Evolutionary conservation across 106 monocot genomes (phyloP).

Genomic region (Narthecium ossifragum): DNA sequence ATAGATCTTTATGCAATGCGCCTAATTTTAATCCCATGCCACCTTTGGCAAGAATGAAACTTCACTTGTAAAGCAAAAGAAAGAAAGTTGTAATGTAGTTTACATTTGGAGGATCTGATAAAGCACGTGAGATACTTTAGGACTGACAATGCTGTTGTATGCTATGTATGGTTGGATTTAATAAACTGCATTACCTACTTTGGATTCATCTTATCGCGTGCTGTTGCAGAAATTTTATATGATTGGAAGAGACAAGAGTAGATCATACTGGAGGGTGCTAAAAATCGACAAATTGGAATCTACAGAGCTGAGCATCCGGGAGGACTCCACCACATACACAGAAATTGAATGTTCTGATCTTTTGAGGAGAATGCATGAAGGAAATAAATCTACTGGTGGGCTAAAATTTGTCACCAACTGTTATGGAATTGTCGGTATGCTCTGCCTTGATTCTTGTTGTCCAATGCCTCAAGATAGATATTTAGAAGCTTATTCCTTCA

Average conservation of each 20-base stretch:
- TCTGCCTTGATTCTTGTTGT: background rate
- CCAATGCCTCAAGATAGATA: too few species aligned
- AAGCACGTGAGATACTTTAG: too few species aligned
- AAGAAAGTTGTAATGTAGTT: too few species aligned
- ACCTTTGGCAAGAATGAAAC: too few species aligned
- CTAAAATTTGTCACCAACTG: constrained; percentile 80
- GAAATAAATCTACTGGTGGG: constrained; percentile 67
- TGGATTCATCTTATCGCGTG: background rate
- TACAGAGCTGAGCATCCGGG: constrained; percentile 63
- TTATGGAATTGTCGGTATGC: constrained; percentile 92
- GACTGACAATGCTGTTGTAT: too few species aligned
- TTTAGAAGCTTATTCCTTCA: too few species aligned
- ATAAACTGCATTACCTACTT: too few species aligned
- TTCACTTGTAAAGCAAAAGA: too few species aligned
- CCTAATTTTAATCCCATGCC: too few species aligned
- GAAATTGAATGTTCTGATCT: constrained; percentile 49
- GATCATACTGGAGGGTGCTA: constrained; percentile 62
- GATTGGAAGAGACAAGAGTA: constrained; percentile 73
- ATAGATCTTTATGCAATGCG: too few species aligned
- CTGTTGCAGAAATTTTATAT: constrained; percentile 78
- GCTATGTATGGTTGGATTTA: too few species aligned
- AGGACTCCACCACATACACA: constrained; percentile 54
- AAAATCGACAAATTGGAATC: constrained; percentile 67
- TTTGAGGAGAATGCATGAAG: constrained; percentile 66
- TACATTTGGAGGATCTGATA: too few species aligned